A percentile compares a stretch with the other conserved stretches of the same genome.
Conservation (phyloP, 352 stramenopile species). For the Phytophthora idaei region DNA sequence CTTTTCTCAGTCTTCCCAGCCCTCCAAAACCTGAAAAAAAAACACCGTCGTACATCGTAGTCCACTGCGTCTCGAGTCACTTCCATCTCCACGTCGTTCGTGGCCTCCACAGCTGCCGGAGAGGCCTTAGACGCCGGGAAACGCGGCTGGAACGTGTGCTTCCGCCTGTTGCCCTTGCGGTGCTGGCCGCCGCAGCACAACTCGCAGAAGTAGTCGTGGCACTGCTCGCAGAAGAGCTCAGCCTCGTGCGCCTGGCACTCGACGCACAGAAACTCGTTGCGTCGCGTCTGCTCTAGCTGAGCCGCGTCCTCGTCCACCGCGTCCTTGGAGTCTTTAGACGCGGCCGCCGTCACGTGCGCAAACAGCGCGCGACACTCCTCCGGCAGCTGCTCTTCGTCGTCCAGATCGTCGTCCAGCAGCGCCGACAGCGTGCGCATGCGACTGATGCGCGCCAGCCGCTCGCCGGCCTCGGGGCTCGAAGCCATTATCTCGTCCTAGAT, state of each 20-base stretch:
- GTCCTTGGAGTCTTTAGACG: constrained; percentile 27
- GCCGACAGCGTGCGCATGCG: constrained; percentile 84
- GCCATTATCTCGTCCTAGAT: constrained; percentile 1
- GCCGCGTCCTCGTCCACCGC: constrained; percentile 30
- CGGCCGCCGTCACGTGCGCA: constrained; percentile 30
- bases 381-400: constrained; percentile 60
- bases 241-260: constrained; percentile 73
- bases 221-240: constrained; percentile 88
- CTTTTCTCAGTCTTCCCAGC: constrained; percentile 14
- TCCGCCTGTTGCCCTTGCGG: constrained; percentile 79
- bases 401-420: constrained; percentile 69
- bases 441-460: constrained; percentile 56
- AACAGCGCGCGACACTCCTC: constrained; percentile 60
- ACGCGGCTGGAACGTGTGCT: constrained; percentile 79
- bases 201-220: constrained; percentile 89
- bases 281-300: constrained; percentile 36
- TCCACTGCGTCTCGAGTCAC: constrained; percentile 38
- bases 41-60: constrained; percentile 34
- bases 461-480: constrained; percentile 27
- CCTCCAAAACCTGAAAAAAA: not conserved
- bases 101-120: constrained; percentile 6
- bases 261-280: constrained; percentile 65
- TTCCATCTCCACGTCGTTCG: constrained; percentile 27
- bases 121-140: constrained; percentile 32
- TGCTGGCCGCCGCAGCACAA: constrained; percentile 86